Evolutionary conservation across 2,329 filamentous ascomycete species (phyloP).

Genomic region (Rutstroemia sydowiana): DNA sequence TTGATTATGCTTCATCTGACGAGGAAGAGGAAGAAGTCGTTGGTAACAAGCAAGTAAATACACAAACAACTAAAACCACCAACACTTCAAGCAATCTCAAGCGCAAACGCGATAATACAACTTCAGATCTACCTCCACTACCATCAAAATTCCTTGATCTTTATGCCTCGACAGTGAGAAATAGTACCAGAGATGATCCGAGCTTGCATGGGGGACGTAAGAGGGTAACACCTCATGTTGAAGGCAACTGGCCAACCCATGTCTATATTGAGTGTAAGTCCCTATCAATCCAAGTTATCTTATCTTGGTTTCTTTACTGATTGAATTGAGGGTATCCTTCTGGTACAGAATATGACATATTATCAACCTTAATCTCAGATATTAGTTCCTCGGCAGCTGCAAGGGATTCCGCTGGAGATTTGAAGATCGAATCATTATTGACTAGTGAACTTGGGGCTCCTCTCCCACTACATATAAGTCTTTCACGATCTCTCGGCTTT

Average conservation of each 20-base stretch:
- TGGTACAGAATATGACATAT: slow-evolving; percentile 37
- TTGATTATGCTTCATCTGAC: slow-evolving; percentile 56
- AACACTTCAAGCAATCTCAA: slow-evolving; percentile 16
- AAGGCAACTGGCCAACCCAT: slow-evolving; percentile 89
- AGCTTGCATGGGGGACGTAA: slow-evolving; percentile 78
- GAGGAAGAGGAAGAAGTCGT: slow-evolving; percentile 26
- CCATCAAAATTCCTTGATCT: slow-evolving; percentile 79
- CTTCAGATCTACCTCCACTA: slow-evolving; percentile 55
- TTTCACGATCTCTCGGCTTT: slow-evolving; percentile 76
- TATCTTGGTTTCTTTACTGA: slow-evolving; percentile 16
- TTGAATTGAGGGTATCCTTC: slow-evolving; percentile 46
- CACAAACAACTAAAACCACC: not conserved
- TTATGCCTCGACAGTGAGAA: slow-evolving; percentile 74
- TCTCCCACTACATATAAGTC: slow-evolving; percentile 80
- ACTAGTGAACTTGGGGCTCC: slow-evolving; percentile 70
- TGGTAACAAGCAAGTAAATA: not conserved
- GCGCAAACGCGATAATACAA: slow-evolving; percentile 27
- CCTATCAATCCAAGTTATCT: slow-evolving; percentile 2
- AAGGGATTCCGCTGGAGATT: not conserved
- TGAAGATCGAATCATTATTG: slow-evolving; percentile 60
- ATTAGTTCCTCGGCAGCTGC: slow-evolving; percentile 25
- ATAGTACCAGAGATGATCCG: slow-evolving; percentile 75
- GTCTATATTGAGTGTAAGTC: slow-evolving; percentile 83
- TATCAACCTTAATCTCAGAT: slow-evolving; percentile 38
- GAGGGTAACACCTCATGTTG: slow-evolving; percentile 73